These are phyloP conservation scores for Veloboletus limbatus DNA, from an alignment of 1,284 basidiomycete genomes.

Conservation along the genomic window DNA sequence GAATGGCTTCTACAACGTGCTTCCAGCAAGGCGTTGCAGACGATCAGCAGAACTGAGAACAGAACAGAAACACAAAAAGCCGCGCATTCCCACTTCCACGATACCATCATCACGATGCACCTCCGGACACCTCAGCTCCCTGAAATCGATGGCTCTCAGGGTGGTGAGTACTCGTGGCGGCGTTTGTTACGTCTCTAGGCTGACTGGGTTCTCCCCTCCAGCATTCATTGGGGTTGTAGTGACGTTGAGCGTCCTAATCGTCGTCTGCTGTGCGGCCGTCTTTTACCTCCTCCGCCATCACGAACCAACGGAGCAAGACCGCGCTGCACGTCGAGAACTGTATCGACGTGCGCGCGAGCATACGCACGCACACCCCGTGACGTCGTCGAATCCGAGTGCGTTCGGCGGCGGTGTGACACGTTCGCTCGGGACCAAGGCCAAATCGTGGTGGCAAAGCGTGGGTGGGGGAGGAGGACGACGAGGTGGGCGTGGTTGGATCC, in stretches of 20 bases:
- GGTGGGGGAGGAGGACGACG: conserved; percentile 20
- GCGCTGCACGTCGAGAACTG: conserved; percentile 22
- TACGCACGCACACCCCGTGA: conserved; percentile 4
- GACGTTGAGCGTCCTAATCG: conserved; percentile 42
- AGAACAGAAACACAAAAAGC: too few species aligned
- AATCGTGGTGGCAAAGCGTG: conserved; percentile 18
- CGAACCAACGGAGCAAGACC: conserved; percentile 34
- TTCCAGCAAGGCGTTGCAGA: conserved; percentile 1
- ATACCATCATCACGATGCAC: conserved; percentile 4
- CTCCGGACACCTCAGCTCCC: conserved; percentile 35
- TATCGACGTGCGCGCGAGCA: conserved; percentile 20
- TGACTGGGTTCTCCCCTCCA: conserved; percentile 17
- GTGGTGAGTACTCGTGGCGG: conserved; percentile 37
- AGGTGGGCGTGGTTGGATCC: conserved; percentile 41
- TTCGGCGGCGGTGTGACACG: neutral
- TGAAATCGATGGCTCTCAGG: conserved; percentile 44
- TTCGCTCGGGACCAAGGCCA: conserved; percentile 22
- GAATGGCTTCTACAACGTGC: conserved; percentile 14
- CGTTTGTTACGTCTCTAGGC: neutral
- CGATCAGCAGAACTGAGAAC: too few species aligned
- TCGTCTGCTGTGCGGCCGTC: conserved; percentile 41
- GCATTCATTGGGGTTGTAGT: conserved; percentile 50
- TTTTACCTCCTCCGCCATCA: conserved; percentile 44
- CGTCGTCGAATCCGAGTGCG: too few species aligned
- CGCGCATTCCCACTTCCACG: too few species aligned